phyloP scores from a whole-genome alignment of 495 filamentous ascomycete species.

The Hypomontagnella monticulosa region DNA sequence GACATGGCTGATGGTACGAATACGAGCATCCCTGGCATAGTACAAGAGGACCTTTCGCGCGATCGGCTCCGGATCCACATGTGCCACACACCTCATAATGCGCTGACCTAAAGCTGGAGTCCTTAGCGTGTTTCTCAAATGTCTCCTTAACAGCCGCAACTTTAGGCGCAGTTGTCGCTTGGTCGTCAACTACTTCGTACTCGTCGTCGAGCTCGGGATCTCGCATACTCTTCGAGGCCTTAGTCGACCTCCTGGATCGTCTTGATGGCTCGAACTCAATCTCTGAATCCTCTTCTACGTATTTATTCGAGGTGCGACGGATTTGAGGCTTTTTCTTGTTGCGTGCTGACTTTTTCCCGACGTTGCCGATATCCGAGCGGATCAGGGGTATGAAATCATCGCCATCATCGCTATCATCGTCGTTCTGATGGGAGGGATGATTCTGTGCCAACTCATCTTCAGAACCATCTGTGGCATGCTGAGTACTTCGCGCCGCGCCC shows the following conservation, averaged over 20 bases:
- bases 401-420: constrained; percentile 43
- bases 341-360: constrained; percentile 19
- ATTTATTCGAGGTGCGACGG: not conserved
- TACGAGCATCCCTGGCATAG: constrained; percentile 91
- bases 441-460: constrained; percentile 55
- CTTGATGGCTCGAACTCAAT: constrained; percentile 59
- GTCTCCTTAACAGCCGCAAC: constrained; percentile 72
- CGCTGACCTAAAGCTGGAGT: constrained; percentile 67
- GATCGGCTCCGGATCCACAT: constrained; percentile 60
- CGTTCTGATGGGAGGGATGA: constrained; percentile 24
- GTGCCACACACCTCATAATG: constrained; percentile 78
- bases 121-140: constrained; percentile 63
- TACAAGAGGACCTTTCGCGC: constrained; percentile 72
- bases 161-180: constrained; percentile 57
- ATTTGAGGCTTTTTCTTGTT: constrained; percentile 20
- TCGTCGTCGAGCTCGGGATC: constrained; percentile 66
- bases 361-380: constrained; percentile 51
- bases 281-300: constrained; percentile 46
- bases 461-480: constrained; percentile 47
- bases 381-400: constrained; percentile 46
- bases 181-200: constrained; percentile 68
- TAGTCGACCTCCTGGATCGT: constrained; percentile 61
- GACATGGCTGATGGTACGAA: constrained; percentile 81
- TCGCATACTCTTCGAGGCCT: constrained; percentile 64
- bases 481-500: constrained; percentile 3